These are phyloP conservation scores for Xanthoparmelia taractica DNA, from an alignment of 495 filamentous ascomycete species.

Conservation along the genomic window DNA sequence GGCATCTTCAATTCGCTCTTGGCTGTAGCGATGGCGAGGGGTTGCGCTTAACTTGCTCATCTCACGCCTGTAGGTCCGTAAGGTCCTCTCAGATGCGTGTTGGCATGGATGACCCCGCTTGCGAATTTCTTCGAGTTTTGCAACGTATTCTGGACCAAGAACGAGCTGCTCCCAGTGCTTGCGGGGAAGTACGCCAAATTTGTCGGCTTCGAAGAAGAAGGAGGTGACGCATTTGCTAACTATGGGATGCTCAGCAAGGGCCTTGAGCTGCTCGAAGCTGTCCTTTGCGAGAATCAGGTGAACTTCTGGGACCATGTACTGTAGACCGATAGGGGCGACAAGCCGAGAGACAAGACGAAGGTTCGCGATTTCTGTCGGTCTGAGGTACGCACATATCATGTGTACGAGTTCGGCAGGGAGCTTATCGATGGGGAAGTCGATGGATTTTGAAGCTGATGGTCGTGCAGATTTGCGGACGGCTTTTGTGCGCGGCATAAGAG, in stretches of 20 bases:
- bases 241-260: conserved; percentile 2
- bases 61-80: not conserved
- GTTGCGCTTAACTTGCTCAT: not conserved
- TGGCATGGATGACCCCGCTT: not conserved
- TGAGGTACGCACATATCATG: conserved; percentile 10
- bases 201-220: conserved; percentile 8
- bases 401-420: not conserved
- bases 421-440: conserved; percentile 1
- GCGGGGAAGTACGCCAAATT: not conserved
- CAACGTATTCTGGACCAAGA: not conserved
- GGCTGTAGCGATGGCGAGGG: not conserved
- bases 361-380: not conserved
- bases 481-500: not conserved
- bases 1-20: not conserved
- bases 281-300: not conserved
- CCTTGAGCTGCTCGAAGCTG: conserved; percentile 9
- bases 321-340: not conserved
- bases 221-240: conserved; percentile 1
- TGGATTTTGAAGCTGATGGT: not conserved
- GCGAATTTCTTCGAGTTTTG: not conserved
- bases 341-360: conserved; percentile 1
- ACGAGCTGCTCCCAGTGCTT: not conserved
- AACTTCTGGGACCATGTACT: conserved; percentile 3
- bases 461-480: not conserved
- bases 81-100: not conserved